Evolutionary conservation across 2,329 filamentous ascomycete genomes (phyloP).

Genomic region (Penicillium psychrosexuale): DNA sequence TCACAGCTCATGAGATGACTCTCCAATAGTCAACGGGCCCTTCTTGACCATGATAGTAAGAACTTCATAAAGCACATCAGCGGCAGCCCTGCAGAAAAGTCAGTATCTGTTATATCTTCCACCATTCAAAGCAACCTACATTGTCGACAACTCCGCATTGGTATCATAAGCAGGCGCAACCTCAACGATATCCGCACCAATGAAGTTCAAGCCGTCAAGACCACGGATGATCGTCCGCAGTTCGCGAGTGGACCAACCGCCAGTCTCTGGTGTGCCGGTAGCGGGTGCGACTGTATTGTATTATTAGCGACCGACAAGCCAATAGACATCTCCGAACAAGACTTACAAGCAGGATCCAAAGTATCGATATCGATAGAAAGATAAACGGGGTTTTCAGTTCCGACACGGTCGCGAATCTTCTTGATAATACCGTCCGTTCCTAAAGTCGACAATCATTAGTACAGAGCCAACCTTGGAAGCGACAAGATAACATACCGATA

Average conservation of each 20-base stretch:
- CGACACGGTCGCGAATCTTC: constrained; percentile 71
- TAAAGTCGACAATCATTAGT: background rate
- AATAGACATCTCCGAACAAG: background rate
- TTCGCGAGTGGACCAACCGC: constrained; percentile 57
- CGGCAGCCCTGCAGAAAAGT: constrained; percentile 36
- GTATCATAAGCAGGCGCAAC: background rate
- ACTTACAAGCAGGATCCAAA: background rate
- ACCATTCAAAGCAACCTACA: constrained; percentile 24
- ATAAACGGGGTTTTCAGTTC: constrained; percentile 72
- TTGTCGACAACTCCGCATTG: constrained; percentile 56
- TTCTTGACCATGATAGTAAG: constrained; percentile 85
- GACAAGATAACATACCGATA: constrained; percentile 44
- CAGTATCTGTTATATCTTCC: background rate
- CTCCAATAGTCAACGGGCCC: constrained; percentile 54
- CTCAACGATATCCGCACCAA: constrained; percentile 34
- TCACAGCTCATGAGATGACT: constrained; percentile 2
- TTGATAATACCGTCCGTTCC: constrained; percentile 51
- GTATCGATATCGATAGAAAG: constrained; percentile 63
- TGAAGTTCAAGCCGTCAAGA: constrained; percentile 55
- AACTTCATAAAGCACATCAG: constrained; percentile 70
- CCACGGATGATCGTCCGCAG: constrained; percentile 54
- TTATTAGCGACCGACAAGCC: background rate
- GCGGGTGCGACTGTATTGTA: constrained; percentile 38
- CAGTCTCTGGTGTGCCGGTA: constrained; percentile 60
- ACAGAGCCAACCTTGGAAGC: background rate